Evolutionary conservation across 768 basidiomycete species (phyloP), one percentile per base, ranked within the genome.

Genomic region (Hygrophorus pudorinus): DNA sequence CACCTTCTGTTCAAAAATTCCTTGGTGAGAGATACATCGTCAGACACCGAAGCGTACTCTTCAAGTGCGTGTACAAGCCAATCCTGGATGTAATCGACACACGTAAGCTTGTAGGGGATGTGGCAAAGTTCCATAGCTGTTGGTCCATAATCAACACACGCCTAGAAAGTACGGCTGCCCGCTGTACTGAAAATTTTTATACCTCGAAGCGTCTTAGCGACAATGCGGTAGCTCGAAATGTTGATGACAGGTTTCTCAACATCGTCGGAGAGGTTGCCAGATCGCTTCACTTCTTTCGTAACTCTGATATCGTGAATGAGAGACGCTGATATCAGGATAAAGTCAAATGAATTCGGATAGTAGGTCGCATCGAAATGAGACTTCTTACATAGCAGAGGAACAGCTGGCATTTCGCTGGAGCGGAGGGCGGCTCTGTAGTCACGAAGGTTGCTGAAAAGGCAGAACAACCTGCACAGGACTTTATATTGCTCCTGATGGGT

Each of bases 11-110:
- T 30, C 12, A 5, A 1, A 30, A 18, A 14, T 10, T 24, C 4
- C 28, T 2, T 12, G 24, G 12, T 7, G 32, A 35, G 11, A 30
- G 33, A 66, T 75, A 58, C 52, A 90, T 92, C 93, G 53, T n/a
- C n/a, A n/a, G 82, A 78, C 52, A 97, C 73, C 53, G 87, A 91
- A 52, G 94, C 90, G 96, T 98, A 79, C 98, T 99, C 85, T 99
- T 99, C 82, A 96, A 99, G 74, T 97, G 94, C 38, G 96, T 98
- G 58, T 93, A 88, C 56, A 12, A 75, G 52, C 72, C 73, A 75
- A 8, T 57, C 48, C 21, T 61, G 61, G 41, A 73, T 59, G 13
- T 57, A 57, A 13, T 62, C 54, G 21, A 61, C 54, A 18, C 55
- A 56, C 4, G 55, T 50, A 42, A 70, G 62, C 4, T 62, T 59